phyloP scores from a whole-genome alignment of 257 asterid species.

The Sherardia arvensis region DNA sequence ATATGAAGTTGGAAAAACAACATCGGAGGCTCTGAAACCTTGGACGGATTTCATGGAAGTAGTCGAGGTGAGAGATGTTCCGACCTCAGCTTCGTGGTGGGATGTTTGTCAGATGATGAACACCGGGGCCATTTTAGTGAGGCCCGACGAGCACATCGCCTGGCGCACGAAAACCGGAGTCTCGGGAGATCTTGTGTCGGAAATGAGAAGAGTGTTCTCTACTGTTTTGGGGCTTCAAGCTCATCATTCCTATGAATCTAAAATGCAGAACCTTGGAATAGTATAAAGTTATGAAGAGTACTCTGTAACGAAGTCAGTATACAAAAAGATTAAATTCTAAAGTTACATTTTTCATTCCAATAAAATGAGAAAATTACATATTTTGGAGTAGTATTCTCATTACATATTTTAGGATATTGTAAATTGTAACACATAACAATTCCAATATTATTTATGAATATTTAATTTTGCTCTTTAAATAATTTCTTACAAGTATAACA shows the following conservation, averaged over 20 bases:
- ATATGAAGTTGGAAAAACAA: conserved; percentile 21
- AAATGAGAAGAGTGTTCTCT: conserved; percentile 42
- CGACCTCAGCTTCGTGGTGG: conserved; percentile 68
- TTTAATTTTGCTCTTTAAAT: no score
- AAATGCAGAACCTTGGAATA: not conserved
- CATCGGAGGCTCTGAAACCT: conserved; percentile 38
- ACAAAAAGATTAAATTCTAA: no score
- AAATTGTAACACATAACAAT: no score
- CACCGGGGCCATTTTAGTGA: conserved; percentile 72
- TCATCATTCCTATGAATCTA: not conserved
- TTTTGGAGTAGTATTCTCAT: no score
- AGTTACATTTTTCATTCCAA: no score
- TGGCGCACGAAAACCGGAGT: conserved; percentile 51
- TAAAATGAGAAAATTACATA: no score
- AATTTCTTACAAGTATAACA: no score
- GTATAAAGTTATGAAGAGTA: no score
- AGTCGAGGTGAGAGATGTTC: conserved; percentile 31
- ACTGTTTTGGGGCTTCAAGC: conserved; percentile 33
- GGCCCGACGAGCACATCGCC: conserved; percentile 92
- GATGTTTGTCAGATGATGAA: conserved; percentile 62
- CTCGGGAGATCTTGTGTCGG: conserved; percentile 24
- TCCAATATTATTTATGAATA: no score
- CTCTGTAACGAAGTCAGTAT: no score
- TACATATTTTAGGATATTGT: no score
- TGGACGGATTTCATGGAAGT: conserved; percentile 58